Base-by-base conservation (phyloP, 331 rosid species). In the Acacia pycnantha region DNA sequence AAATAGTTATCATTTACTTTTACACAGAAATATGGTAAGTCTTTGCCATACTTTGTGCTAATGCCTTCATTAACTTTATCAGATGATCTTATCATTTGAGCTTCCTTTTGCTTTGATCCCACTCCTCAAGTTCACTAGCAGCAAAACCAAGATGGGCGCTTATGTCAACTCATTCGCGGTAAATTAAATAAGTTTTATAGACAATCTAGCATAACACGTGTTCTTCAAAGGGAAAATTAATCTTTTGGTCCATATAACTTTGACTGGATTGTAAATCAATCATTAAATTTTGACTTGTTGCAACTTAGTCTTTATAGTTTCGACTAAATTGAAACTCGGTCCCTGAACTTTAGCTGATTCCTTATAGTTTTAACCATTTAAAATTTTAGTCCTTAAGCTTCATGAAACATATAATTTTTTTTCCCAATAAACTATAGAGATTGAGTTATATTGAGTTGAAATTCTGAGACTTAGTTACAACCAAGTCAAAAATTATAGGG, bases 1-100 rank as follows among this genome's bases (percentile, higher is more conserved):
- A 37, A 44, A 44, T 58, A 1, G 40, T 68, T 67, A 59, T 76
- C 33, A 65, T 82, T 54, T 27, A 69, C 29, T 26, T 77, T 35
- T 58, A 6, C 33, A 48, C 47, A 19, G 27, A 40, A 69, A 35
- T 73, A 26, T 65, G 43, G 10, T 71, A 40, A 27, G 40, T 24
- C 56, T 71, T 7, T 46, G n/a, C 41, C 14, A 13, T 46, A 15
- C 14, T 26, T 46, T 12, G 56, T 71, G 58, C 59, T 71, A 26
- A 71, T 46, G 59, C 59, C 41, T 44, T 72, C 11, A 59, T 66
- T 87, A 27, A 76, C 64, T 84, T 84, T 79, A 81, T 75, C 89
- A 95, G 99, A 93, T 95, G 99, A 95, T 95, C 81, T 82, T 95
- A 85, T 95, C 99, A 37, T 95, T 95, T 89, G 98, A 91, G 86